phyloP scores from a whole-genome alignment of 179 eudicot genomes.

The Corrigiola litoralis region DNA sequence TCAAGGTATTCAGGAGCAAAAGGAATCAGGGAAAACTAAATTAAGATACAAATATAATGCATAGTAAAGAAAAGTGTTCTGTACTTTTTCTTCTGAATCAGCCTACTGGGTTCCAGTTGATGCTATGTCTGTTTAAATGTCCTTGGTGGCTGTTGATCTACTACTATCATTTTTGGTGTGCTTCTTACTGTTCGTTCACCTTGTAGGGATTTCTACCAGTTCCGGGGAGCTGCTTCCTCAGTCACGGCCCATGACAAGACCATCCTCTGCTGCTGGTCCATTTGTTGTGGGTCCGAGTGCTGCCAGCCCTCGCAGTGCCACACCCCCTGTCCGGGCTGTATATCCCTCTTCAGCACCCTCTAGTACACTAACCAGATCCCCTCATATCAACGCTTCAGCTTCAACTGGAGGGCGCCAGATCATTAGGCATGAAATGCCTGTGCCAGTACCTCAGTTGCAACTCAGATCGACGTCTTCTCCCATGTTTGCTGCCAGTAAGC shows the following conservation, averaged over 20 bases:
- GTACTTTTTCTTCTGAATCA: too few relatives aligned
- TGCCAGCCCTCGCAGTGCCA: constrained; percentile 16
- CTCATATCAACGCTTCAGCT: constrained; percentile 12
- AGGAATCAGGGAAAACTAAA: too few relatives aligned
- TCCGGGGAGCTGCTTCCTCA: constrained; percentile 26
- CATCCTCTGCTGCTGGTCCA: constrained; percentile 18
- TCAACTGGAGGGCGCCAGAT: constrained; percentile 27
- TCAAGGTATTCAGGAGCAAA: too few relatives aligned
- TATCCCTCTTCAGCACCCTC: constrained; percentile 21
- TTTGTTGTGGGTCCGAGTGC: constrained; percentile 12
- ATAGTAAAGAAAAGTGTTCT: too few relatives aligned
- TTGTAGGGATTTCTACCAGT: constrained; percentile 38
- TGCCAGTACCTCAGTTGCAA: constrained; percentile 47
- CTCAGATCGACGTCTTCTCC: constrained; percentile 18
- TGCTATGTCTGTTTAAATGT: neutral
- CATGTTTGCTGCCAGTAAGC: constrained; percentile 10
- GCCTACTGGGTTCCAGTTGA: neutral
- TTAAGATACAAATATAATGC: too few relatives aligned
- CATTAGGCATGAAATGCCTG: constrained; percentile 30
- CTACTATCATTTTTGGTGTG: neutral
- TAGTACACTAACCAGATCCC: constrained; percentile 9
- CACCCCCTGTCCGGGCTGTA: constrained; percentile 19
- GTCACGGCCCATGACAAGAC: constrained; percentile 23
- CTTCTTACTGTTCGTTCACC: neutral
- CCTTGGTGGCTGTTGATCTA: neutral